These are phyloP conservation scores for Komagataella populi DNA, from an alignment of 805 yeast genomes.

Conservation along the genomic window DNA sequence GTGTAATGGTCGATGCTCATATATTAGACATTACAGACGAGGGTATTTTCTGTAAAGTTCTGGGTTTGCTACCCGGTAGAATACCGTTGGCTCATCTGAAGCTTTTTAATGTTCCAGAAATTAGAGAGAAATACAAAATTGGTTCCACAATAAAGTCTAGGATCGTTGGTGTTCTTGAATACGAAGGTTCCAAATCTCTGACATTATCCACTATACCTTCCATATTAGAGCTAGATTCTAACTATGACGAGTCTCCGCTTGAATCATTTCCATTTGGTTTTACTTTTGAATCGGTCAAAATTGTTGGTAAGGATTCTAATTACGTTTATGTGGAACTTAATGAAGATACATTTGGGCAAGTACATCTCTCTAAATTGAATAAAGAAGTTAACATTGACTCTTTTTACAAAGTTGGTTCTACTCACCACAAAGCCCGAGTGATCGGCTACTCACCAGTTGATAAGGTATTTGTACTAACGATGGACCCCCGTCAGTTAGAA, in stretches of 20 bases:
- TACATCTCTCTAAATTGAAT: constrained; percentile 62
- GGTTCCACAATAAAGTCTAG: constrained; percentile 64
- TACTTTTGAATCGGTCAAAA: constrained; percentile 39
- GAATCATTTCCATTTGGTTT: constrained; percentile 77
- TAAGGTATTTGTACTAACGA: constrained; percentile 48
- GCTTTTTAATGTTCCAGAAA: constrained; percentile 22
- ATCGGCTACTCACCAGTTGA: constrained; percentile 59
- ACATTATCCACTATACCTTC: constrained; percentile 53
- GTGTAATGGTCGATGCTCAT: constrained; percentile 63
- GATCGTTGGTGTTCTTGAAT: constrained; percentile 41
- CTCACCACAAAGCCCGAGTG: constrained; percentile 61
- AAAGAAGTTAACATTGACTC: constrained; percentile 27
- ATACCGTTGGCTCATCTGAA: constrained; percentile 56
- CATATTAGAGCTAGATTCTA: constrained; percentile 21
- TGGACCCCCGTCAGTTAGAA: constrained; percentile 51
- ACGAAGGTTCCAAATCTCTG: constrained; percentile 39
- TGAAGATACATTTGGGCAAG: constrained; percentile 46
- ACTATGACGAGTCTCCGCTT: constrained; percentile 19
- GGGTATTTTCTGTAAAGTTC: constrained; percentile 63
- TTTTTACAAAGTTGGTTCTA: constrained; percentile 48
- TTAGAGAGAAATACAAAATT: constrained; percentile 50
- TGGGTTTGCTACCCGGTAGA: constrained; percentile 65
- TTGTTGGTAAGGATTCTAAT: constrained; percentile 44
- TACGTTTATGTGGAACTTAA: constrained; percentile 49
- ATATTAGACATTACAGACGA: constrained; percentile 41